phyloP scores from a whole-genome alignment of 768 basidiomycete species.

The Leccinum variicolor region DNA sequence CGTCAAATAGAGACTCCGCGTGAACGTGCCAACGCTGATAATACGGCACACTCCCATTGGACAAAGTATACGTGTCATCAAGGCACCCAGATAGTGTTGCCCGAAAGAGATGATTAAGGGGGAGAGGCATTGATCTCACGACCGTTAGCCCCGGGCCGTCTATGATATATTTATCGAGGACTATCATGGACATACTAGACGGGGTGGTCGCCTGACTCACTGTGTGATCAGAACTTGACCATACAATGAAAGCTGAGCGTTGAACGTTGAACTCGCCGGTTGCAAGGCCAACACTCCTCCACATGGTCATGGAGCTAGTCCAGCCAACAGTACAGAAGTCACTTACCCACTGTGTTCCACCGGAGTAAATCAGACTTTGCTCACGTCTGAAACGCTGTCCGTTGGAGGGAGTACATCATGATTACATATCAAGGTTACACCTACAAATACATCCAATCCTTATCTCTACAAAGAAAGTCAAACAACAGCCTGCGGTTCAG shows the following conservation, averaged over 20 bases:
- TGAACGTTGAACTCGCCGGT: not conserved
- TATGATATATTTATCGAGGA: no score
- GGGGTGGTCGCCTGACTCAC: not conserved
- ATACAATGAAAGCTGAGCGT: no score
- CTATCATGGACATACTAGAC: no score
- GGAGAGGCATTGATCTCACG: no score
- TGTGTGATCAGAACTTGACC: not conserved
- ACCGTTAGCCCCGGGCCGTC: not conserved
- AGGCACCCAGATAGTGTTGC: no score
- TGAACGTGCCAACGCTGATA: not conserved
- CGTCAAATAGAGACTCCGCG: not conserved
- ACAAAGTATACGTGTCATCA: not conserved
- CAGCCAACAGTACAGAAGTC: not conserved
- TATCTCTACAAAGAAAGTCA: not conserved
- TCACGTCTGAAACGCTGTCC: not conserved
- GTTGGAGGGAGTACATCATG: not conserved
- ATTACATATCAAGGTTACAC: not conserved
- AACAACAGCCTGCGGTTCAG: not conserved
- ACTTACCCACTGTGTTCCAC: no score
- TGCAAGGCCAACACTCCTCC: not conserved
- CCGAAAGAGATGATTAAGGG: no score
- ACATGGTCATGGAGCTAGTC: not conserved
- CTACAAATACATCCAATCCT: slow-evolving; percentile 8
- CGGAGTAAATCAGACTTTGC: no score
- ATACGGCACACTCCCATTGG: not conserved